Evolutionary conservation across 2,329 filamentous ascomycete genomes (phyloP).

Genomic region (Aspergillus vadensis): DNA sequence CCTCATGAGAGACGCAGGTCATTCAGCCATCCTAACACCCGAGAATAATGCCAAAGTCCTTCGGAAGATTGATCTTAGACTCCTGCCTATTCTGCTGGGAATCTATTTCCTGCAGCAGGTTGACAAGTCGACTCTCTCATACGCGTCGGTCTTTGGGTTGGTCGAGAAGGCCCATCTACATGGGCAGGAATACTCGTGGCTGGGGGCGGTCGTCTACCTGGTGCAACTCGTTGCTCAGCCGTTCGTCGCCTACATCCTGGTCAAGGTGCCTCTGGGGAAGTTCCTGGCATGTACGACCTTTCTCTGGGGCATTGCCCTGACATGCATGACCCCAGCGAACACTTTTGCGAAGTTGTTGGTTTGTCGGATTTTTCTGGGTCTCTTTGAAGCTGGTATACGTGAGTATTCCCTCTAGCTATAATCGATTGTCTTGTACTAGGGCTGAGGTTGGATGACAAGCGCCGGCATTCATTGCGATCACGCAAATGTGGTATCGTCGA

Average conservation of each 20-base stretch:
- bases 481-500: slow-evolving; percentile 58
- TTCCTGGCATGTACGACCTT: slow-evolving; percentile 57
- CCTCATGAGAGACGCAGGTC: slow-evolving; percentile 50
- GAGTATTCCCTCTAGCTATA: slow-evolving; percentile 7
- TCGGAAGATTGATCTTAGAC: slow-evolving; percentile 53
- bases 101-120: slow-evolving; percentile 66
- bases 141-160: slow-evolving; percentile 65
- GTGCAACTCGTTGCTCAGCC: slow-evolving; percentile 58
- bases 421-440: neutral
- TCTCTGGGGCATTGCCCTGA: slow-evolving; percentile 55
- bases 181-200: slow-evolving; percentile 58
- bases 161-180: slow-evolving; percentile 59
- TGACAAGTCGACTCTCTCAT: slow-evolving; percentile 64
- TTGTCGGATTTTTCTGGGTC: slow-evolving; percentile 58
- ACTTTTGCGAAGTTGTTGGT: slow-evolving; percentile 55
- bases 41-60: slow-evolving; percentile 57
- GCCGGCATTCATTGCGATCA: slow-evolving; percentile 55
- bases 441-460: slow-evolving; percentile 32
- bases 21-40: slow-evolving; percentile 52
- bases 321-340: slow-evolving; percentile 55
- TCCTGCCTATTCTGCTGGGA: slow-evolving; percentile 58
- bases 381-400: slow-evolving; percentile 55
- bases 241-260: slow-evolving; percentile 56
- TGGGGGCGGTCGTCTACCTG: slow-evolving; percentile 56
- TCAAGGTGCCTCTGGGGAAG: slow-evolving; percentile 63